Conservation (phyloP, 768 basidiomycete genomes). For the Pisolithus sp. region DNA sequence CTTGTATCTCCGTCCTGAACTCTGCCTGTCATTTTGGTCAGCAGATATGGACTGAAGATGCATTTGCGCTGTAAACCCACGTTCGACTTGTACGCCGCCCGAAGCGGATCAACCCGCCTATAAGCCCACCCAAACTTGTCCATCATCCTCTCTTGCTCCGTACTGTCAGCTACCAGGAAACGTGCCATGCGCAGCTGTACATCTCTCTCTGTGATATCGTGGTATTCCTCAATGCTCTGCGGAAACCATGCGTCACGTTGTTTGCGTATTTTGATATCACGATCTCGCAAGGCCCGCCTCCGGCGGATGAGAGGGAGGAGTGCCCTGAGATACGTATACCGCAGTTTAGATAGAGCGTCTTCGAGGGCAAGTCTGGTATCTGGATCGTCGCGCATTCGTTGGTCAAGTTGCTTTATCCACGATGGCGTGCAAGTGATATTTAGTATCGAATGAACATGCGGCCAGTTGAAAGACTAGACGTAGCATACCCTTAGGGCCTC, state of each 20-base stretch:
- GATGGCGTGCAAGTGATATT: neutral
- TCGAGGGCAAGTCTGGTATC: conserved; percentile 20
- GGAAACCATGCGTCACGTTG: conserved; percentile 32
- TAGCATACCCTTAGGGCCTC: conserved; percentile 16
- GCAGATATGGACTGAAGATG: neutral
- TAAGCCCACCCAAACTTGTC: conserved; percentile 47
- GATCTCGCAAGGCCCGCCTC: conserved; percentile 6
- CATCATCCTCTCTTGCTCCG: conserved; percentile 41
- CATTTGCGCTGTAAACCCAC: conserved; percentile 26
- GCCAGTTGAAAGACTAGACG: neutral
- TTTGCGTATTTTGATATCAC: conserved; percentile 18
- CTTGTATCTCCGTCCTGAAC: conserved; percentile 19
- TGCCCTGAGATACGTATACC: conserved; percentile 26
- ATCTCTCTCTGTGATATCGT: conserved; percentile 31
- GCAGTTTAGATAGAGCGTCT: conserved; percentile 23
- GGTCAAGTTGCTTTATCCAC: conserved; percentile 16
- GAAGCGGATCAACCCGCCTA: conserved; percentile 40
- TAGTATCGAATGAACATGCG: neutral
- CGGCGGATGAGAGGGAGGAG: conserved; percentile 12
- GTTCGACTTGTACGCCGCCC: conserved; percentile 33
- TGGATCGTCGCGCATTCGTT: conserved; percentile 10
- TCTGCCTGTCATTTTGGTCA: conserved; percentile 6
- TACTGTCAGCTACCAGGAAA: conserved; percentile 30
- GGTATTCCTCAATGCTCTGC: conserved; percentile 21
- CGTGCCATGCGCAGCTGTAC: conserved; percentile 44